Conservation (phyloP, 2,329 filamentous ascomycete genomes). For the Ophiosphaerella herpotricha region DNA sequence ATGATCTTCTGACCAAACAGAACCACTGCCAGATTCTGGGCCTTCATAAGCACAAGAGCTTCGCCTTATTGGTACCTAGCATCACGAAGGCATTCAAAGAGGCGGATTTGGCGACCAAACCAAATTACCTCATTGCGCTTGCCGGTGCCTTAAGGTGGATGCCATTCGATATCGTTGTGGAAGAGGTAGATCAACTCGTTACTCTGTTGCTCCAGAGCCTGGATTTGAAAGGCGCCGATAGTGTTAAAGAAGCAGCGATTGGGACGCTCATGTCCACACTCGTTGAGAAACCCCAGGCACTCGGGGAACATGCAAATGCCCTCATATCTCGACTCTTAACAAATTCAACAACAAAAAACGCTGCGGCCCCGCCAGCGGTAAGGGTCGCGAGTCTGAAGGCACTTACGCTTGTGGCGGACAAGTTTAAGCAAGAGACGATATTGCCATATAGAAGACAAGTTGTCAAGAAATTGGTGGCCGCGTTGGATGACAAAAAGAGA, state of each 20-base stretch:
- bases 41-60: conserved; percentile 67
- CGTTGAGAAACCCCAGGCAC: conserved; percentile 57
- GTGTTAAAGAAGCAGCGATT: conserved; percentile 65
- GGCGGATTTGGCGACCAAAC: conserved; percentile 54
- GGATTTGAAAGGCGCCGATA: conserved; percentile 57
- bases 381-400: conserved; percentile 55
- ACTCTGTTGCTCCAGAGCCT: conserved; percentile 67
- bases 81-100: conserved; percentile 59
- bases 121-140: conserved; percentile 66
- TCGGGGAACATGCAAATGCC: conserved; percentile 62
- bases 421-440: conserved; percentile 56
- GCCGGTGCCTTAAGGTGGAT: conserved; percentile 65
- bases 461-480: conserved; percentile 57
- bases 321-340: conserved; percentile 61
- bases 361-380: conserved; percentile 45
- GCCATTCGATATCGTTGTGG: conserved; percentile 63
- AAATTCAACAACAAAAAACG: conserved; percentile 36
- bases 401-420: conserved; percentile 53
- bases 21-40: conserved; percentile 67
- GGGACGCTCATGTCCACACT: conserved; percentile 63
- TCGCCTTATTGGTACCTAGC: conserved; percentile 62
- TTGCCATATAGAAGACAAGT: conserved; percentile 63
- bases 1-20: conserved; percentile 63
- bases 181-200: conserved; percentile 61
- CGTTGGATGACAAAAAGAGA: conserved; percentile 67